phyloP scores from a whole-genome alignment of 1,139 yeast species.

The Scheffersomyces stambukii region DNA sequence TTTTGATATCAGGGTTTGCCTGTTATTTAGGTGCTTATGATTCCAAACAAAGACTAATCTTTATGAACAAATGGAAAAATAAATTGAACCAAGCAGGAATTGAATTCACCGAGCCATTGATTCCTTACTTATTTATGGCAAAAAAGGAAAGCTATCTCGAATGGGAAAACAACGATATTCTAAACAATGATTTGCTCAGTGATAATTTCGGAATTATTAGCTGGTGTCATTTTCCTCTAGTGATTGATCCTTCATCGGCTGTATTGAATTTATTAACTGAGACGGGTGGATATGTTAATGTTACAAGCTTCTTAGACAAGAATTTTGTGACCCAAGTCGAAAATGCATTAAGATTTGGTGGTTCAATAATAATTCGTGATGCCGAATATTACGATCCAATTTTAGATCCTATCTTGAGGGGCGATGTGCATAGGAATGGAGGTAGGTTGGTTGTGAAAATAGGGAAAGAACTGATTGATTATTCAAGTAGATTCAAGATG shows the following conservation, averaged over 20 bases:
- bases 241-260: conserved; percentile 70
- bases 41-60: conserved; percentile 42
- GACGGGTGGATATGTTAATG: conserved; percentile 25
- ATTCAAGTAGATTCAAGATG: conserved; percentile 59
- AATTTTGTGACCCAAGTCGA: conserved; percentile 68
- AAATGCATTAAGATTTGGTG: conserved; percentile 83
- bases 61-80: conserved; percentile 39
- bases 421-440: conserved; percentile 62
- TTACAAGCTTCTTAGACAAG: conserved; percentile 72
- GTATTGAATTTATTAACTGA: conserved; percentile 38
- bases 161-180: conserved; percentile 36
- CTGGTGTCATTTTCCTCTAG: conserved; percentile 41
- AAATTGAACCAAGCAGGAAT: conserved; percentile 38
- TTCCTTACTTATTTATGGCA: too few species aligned
- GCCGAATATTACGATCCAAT: conserved; percentile 80
- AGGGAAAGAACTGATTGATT: conserved; percentile 64
- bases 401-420: conserved; percentile 55
- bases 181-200: conserved; percentile 60
- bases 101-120: conserved; percentile 33
- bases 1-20: conserved; percentile 58
- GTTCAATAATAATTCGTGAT: conserved; percentile 64
- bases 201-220: conserved; percentile 62
- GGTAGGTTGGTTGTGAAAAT: conserved; percentile 63
- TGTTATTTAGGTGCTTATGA: conserved; percentile 63
- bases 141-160: too few species aligned